Evolutionary conservation across 1,139 yeast species (phyloP).

Genomic region (Sugiyamaella novakii): DNA sequence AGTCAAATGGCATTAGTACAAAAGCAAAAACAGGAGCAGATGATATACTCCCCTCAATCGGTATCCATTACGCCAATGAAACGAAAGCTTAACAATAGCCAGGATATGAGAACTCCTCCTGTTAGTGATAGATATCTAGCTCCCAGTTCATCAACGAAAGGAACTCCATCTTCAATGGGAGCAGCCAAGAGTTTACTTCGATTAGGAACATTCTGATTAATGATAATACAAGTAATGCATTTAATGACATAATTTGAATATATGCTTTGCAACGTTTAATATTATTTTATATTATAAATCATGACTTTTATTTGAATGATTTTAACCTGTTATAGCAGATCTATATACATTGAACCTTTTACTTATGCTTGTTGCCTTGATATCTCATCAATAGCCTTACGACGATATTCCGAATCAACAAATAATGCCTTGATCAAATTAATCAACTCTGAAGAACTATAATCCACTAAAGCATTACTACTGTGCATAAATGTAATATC

Average conservation of each 20-base stretch:
- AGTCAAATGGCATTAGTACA: constrained; percentile 31
- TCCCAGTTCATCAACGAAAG: constrained; percentile 31
- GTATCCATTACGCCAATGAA: constrained; percentile 13
- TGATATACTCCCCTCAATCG: background rate
- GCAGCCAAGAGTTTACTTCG: constrained; percentile 52
- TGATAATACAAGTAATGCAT: constrained; percentile 1
- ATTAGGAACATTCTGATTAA: constrained; percentile 37
- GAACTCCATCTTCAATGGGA: constrained; percentile 52
- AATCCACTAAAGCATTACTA: constrained; percentile 72
- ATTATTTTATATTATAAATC: background rate
- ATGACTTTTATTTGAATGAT: too few relatives aligned
- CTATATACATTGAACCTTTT: too few relatives aligned
- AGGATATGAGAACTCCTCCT: constrained; percentile 20
- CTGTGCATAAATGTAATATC: constrained; percentile 72
- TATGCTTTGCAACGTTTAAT: constrained; percentile 4
- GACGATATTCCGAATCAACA: constrained; percentile 69
- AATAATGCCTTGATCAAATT: constrained; percentile 63
- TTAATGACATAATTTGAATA: constrained; percentile 2
- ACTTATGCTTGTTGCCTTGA: too few relatives aligned
- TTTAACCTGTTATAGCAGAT: too few relatives aligned
- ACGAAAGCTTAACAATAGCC: background rate
- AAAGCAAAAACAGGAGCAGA: background rate
- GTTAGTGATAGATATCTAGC: constrained; percentile 2
- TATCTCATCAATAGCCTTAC: constrained; percentile 63
- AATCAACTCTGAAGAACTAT: constrained; percentile 66